Percentiles rank a stretch among this genome's conserved stretches.
These are phyloP conservation scores for Tolypocladium endophyticum DNA, from an alignment of 2,329 filamentous ascomycete genomes.

Conservation along the genomic window DNA sequence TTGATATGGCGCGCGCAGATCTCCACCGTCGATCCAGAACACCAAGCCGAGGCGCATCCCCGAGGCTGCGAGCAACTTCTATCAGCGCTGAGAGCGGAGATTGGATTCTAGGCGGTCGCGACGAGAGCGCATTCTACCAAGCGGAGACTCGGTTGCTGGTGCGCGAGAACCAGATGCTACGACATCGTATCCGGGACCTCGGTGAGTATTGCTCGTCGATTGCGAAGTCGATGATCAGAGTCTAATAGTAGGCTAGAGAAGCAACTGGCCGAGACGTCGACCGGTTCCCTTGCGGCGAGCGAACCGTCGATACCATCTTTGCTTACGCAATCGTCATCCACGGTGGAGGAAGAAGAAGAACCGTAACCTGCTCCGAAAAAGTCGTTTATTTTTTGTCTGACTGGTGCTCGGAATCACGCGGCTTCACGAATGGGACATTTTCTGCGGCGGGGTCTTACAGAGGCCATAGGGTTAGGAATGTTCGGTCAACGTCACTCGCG, in stretches of 20 bases:
- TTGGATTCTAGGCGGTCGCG: slow-evolving; percentile 52
- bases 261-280: slow-evolving; percentile 33
- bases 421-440: background rate
- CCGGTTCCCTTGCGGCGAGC: slow-evolving; percentile 19
- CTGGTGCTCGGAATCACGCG: background rate
- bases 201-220: slow-evolving; percentile 34
- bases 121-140: slow-evolving; percentile 72
- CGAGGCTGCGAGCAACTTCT: slow-evolving; percentile 46
- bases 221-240: background rate
- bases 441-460: background rate
- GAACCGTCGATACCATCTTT: slow-evolving; percentile 40
- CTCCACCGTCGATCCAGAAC: slow-evolving; percentile 47
- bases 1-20: slow-evolving; percentile 47
- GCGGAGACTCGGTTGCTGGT: slow-evolving; percentile 70
- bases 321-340: slow-evolving; percentile 34
- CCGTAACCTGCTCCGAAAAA: slow-evolving; percentile 7
- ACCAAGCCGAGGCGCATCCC: slow-evolving; percentile 45
- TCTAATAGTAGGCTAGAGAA: slow-evolving; percentile 28
- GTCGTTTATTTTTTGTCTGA: slow-evolving; percentile 1
- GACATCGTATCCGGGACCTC: slow-evolving; percentile 61
- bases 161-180: slow-evolving; percentile 75
- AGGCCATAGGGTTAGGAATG: no score
- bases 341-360: slow-evolving; percentile 26
- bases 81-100: slow-evolving; percentile 51
- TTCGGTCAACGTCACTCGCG: background rate